phyloP scores from a whole-genome alignment of 2,329 filamentous ascomycete species.

The Verticillium longisporum region DNA sequence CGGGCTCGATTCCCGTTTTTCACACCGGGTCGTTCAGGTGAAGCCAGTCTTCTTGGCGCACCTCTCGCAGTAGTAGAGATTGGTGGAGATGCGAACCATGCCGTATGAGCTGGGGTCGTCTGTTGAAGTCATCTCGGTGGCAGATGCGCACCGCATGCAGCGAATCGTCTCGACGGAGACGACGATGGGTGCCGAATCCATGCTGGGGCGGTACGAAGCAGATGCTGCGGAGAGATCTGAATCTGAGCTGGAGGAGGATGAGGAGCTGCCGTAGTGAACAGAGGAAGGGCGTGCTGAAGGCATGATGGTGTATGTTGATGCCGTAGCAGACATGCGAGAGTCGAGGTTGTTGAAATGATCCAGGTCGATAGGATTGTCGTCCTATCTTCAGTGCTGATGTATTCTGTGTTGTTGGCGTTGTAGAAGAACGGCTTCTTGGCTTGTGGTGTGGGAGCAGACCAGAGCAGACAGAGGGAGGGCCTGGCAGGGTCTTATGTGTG shows the following conservation, averaged over 20 bases:
- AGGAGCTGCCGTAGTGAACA: conserved; percentile 29
- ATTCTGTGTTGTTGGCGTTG: background rate
- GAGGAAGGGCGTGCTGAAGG: conserved; percentile 24
- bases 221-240: conserved; percentile 33
- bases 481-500: background rate
- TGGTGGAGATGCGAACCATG: conserved; percentile 59
- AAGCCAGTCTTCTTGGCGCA: conserved; percentile 60
- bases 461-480: background rate
- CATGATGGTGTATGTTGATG: conserved; percentile 1
- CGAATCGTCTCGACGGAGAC: conserved; percentile 54
- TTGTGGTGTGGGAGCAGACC: background rate
- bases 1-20: background rate
- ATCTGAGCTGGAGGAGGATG: conserved; percentile 33
- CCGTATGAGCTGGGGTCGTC: conserved; percentile 51
- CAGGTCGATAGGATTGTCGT: background rate
- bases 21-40: conserved; percentile 36
- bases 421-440: background rate
- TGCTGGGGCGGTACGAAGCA: conserved; percentile 32
- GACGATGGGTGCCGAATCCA: conserved; percentile 40
- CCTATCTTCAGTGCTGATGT: background rate
- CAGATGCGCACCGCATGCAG: conserved; percentile 55
- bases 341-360: background rate
- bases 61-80: conserved; percentile 59
- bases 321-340: background rate
- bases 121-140: conserved; percentile 53